Conservation (phyloP, 441 rosid species). For the Adansonia rubrostipa region DNA sequence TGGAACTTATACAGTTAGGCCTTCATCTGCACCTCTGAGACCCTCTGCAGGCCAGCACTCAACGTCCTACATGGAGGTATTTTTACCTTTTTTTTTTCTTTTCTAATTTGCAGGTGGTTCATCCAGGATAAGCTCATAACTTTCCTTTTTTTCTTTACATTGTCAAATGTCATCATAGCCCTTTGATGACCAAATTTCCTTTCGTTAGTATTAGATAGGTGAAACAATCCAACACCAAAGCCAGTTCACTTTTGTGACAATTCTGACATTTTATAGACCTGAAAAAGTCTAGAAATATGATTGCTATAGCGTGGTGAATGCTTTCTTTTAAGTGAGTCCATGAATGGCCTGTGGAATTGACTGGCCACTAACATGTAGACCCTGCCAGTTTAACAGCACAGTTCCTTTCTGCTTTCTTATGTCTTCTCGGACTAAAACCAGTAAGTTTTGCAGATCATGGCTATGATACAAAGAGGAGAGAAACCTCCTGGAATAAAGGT, state of each 20-base stretch:
- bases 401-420: slow-evolving; percentile 17
- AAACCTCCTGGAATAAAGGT: slow-evolving; percentile 33
- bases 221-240: background rate
- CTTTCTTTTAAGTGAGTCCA: background rate
- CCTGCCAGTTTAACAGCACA: background rate
- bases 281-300: background rate
- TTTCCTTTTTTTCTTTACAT: background rate
- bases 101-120: background rate
- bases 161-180: slow-evolving; percentile 6
- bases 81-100: background rate
- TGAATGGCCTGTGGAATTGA: slow-evolving; percentile 7
- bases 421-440: background rate
- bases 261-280: background rate
- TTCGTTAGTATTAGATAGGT: slow-evolving; percentile 3
- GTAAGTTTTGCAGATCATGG: slow-evolving; percentile 27
- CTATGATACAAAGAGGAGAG: slow-evolving; percentile 31
- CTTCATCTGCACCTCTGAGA: slow-evolving; percentile 21
- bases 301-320: background rate
- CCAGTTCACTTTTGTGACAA: background rate
- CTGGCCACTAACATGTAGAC: background rate
- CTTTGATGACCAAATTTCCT: background rate
- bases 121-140: background rate
- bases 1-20: slow-evolving; percentile 19
- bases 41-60: slow-evolving; percentile 23
- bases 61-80: slow-evolving; percentile 30